These are phyloP conservation scores for Nemania abortiva DNA, from an alignment of 2,329 filamentous ascomycete species.

Conservation along the genomic window DNA sequence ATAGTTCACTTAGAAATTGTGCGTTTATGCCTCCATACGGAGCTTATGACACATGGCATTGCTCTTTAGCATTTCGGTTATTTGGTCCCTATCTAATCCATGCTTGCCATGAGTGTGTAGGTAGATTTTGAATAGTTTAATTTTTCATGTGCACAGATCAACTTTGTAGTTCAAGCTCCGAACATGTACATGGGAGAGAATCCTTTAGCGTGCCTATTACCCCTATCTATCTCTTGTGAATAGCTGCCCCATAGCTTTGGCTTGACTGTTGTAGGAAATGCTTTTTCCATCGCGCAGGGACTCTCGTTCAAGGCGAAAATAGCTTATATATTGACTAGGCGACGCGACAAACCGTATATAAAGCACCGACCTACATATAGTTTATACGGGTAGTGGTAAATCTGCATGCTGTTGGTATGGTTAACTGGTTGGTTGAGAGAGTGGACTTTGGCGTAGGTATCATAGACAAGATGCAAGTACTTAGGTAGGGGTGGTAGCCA, in stretches of 20 bases:
- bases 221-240: background rate
- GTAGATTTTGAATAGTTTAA: conserved; percentile 19
- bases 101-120: conserved; percentile 10
- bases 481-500: background rate
- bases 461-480: too few species aligned
- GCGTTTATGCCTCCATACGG: too few species aligned
- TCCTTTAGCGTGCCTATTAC: conserved; percentile 1
- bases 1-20: too few species aligned
- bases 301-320: background rate
- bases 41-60: background rate
- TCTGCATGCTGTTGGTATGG: too few species aligned
- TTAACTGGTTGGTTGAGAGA: too few species aligned
- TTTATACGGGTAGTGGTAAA: too few species aligned
- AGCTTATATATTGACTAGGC: background rate
- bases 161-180: conserved; percentile 3
- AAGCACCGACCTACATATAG: too few species aligned
- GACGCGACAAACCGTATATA: background rate
- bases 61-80: conserved; percentile 14
- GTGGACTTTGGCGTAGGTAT: too few species aligned
- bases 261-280: background rate
- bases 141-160: background rate
- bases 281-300: background rate
- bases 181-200: conserved; percentile 5
- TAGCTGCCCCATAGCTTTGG: too few species aligned
- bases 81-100: conserved; percentile 7